Percentiles rank a stretch among this genome's conserved stretches.
Evolutionary conservation across 495 filamentous ascomycete genomes (phyloP).

Genomic region (Neurospora sp.): DNA sequence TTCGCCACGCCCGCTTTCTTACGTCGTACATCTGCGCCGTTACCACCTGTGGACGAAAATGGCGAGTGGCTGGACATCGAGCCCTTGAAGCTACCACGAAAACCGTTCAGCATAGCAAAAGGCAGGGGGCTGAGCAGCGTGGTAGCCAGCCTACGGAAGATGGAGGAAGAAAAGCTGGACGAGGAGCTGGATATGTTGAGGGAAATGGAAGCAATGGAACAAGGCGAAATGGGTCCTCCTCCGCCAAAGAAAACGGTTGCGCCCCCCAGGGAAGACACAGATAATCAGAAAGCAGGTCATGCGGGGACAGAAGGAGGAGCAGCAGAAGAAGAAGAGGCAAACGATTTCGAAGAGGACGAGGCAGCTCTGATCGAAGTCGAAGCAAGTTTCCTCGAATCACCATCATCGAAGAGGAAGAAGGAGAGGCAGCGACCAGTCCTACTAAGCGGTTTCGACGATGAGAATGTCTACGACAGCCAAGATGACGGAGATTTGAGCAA

Average conservation of each 20-base stretch:
- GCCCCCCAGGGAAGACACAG: neutral
- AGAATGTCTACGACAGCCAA: constrained; percentile 37
- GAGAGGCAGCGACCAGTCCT: constrained; percentile 42
- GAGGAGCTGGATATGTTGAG: constrained; percentile 75
- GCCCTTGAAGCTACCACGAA: constrained; percentile 48
- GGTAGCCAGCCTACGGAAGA: constrained; percentile 63
- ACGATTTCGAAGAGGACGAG: neutral
- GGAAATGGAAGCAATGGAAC: constrained; percentile 60
- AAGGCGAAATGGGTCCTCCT: constrained; percentile 6
- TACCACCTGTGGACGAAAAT: constrained; percentile 38
- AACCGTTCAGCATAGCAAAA: constrained; percentile 35
- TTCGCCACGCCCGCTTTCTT: constrained; percentile 70
- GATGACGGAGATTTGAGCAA: constrained; percentile 26
- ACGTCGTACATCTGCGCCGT: constrained; percentile 39
- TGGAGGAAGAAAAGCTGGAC: constrained; percentile 67
- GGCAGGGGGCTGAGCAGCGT: constrained; percentile 69
- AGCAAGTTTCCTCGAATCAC: neutral
- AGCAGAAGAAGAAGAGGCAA: neutral
- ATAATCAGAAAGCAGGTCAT: constrained; percentile 19
- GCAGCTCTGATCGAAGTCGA: neutral
- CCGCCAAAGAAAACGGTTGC: neutral
- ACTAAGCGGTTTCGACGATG: constrained; percentile 54
- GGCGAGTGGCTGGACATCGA: constrained; percentile 31
- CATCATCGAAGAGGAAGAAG: constrained; percentile 22
- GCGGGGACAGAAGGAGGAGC: neutral